Percentiles rank a stretch among this genome's conserved stretches.
phyloP scores from a whole-genome alignment of 1,284 basidiomycete genomes.

The Rhizopogon parksii region DNA sequence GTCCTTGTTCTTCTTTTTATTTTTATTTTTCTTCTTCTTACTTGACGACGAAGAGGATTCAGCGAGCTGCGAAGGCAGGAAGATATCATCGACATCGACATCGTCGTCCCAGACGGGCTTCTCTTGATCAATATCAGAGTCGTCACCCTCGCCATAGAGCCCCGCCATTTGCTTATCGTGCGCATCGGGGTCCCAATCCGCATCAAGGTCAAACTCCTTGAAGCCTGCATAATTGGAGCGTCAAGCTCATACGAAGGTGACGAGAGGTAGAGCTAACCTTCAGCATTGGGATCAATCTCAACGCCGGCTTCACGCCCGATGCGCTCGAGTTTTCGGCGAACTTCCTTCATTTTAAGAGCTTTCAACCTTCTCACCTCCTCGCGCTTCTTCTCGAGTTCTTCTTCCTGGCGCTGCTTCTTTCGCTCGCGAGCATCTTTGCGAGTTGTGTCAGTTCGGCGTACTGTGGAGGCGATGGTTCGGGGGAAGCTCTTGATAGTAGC shows the following conservation, averaged over 20 bases:
- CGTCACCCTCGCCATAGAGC: constrained; percentile 53
- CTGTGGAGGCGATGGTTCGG: constrained; percentile 61
- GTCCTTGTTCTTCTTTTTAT: constrained; percentile 52
- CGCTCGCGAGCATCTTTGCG: constrained; percentile 79
- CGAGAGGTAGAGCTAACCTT: constrained; percentile 31
- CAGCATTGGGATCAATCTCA: constrained; percentile 13
- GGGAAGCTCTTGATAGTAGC: constrained; percentile 75
- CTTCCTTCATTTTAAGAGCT: constrained; percentile 77
- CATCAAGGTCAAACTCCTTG: constrained; percentile 64
- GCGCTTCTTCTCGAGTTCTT: constrained; percentile 36
- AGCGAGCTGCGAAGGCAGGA: constrained; percentile 33
- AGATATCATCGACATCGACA: constrained; percentile 72
- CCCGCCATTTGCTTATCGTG: constrained; percentile 75
- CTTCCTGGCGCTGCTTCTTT: constrained; percentile 68
- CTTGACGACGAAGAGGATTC: constrained; percentile 30
- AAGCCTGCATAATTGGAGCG: constrained; percentile 36
- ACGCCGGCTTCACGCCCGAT: constrained; percentile 57
- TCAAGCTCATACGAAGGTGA: not conserved
- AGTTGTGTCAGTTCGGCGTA: constrained; percentile 72
- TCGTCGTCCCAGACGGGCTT: constrained; percentile 91
- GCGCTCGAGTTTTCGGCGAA: constrained; percentile 67
- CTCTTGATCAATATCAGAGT: constrained; percentile 41
- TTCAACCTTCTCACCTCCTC: constrained; percentile 81
- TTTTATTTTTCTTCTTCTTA: constrained; percentile 46
- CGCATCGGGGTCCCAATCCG: constrained; percentile 76